Evolutionary conservation across 2,329 filamentous ascomycete species (phyloP).

Genomic region (Pseudogymnoascus sp.): DNA sequence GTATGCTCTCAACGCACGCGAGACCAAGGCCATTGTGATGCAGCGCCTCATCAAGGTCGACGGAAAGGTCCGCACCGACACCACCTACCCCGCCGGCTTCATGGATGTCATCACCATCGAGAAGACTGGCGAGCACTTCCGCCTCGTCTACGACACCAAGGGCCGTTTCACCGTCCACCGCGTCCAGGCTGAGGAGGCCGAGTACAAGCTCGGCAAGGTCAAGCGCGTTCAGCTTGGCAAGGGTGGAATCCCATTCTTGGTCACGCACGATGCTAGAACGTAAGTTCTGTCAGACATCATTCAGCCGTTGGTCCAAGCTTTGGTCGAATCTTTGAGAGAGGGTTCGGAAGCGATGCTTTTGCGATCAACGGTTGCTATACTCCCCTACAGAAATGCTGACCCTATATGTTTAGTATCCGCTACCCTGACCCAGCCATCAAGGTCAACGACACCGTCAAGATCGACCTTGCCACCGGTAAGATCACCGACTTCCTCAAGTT

Average conservation of each 20-base stretch:
- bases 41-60: slow-evolving; percentile 99
- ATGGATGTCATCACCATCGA: slow-evolving; percentile 99
- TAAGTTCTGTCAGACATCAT: slow-evolving; percentile 97
- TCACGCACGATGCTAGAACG: slow-evolving; percentile 99
- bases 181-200: slow-evolving; percentile 95
- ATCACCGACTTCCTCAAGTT: slow-evolving; percentile 97
- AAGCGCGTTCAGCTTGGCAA: slow-evolving; percentile 99
- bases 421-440: slow-evolving; percentile 98
- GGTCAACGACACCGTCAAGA: slow-evolving; percentile 99
- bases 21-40: slow-evolving; percentile 97
- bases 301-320: slow-evolving; percentile 99
- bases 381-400: slow-evolving; percentile 27
- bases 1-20: slow-evolving; percentile 98
- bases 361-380: slow-evolving; percentile 31
- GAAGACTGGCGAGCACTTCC: slow-evolving; percentile 99
- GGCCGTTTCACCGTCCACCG: slow-evolving; percentile 99
- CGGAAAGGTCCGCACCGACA: slow-evolving; percentile 98
- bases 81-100: slow-evolving; percentile 94
- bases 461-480: slow-evolving; percentile 94
- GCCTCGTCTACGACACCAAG: slow-evolving; percentile 99
- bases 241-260: slow-evolving; percentile 99
- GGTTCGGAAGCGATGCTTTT: slow-evolving; percentile 12
- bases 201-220: slow-evolving; percentile 99
- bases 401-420: slow-evolving; percentile 67
- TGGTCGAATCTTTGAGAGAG: slow-evolving; percentile 49